Evolutionary conservation across 345 rosid genomes (phyloP).

Genomic region (Arabis alpina): DNA sequence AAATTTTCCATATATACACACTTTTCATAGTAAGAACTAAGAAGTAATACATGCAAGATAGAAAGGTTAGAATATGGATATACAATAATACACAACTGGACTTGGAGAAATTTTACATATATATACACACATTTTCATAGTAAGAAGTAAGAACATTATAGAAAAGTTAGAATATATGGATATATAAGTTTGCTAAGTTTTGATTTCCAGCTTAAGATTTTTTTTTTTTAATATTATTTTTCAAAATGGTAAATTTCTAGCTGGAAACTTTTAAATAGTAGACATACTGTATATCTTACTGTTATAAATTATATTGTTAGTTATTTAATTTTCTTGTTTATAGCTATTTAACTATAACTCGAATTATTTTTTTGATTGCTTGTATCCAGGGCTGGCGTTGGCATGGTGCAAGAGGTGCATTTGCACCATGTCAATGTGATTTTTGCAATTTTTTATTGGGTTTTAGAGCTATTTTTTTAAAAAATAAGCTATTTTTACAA

Average conservation of each 20-base stretch:
- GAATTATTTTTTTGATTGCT: neutral
- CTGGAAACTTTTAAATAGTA: neutral
- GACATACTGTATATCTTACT: neutral
- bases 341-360: neutral
- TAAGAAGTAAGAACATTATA: too few species aligned
- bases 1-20: too few species aligned
- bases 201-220: neutral
- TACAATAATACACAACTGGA: constrained; percentile 1
- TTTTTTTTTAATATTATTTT: neutral
- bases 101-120: too few species aligned
- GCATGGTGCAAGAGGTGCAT: too few species aligned
- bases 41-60: too few species aligned
- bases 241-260: neutral
- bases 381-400: too few species aligned
- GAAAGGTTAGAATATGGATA: constrained; percentile 18
- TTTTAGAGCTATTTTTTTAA: too few species aligned
- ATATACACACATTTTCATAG: neutral
- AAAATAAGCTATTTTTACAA: too few species aligned
- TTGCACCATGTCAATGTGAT: too few species aligned
- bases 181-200: neutral
- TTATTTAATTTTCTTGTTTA: neutral
- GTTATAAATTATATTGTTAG: neutral
- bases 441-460: too few species aligned
- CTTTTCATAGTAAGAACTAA: too few species aligned
- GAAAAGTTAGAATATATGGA: too few species aligned